Evolutionary conservation across 129 eudicot genomes (phyloP).

Genomic region (Flaveria sonorensis): DNA sequence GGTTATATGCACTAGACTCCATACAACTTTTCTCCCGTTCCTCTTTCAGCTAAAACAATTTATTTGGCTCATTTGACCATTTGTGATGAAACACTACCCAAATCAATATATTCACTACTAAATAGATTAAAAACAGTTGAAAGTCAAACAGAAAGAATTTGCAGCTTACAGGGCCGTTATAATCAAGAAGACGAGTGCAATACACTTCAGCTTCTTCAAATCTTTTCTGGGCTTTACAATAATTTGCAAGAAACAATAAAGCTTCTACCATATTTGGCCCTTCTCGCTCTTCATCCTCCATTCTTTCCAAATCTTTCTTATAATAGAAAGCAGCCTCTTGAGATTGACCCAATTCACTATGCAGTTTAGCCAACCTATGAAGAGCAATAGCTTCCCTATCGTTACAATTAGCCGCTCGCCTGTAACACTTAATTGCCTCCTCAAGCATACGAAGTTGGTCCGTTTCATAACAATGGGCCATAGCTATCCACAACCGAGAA

Average conservation of each 20-base stretch:
- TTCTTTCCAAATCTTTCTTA: constrained; percentile 84
- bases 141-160: not conserved
- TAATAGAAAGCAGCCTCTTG: constrained; percentile 88
- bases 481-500: constrained; percentile 64
- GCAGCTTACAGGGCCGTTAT: constrained; percentile 85
- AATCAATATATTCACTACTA: not conserved
- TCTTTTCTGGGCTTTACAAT: constrained; percentile 56
- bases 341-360: constrained; percentile 58
- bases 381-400: constrained; percentile 95
- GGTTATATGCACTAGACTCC: not conserved
- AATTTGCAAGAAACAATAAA: constrained; percentile 61
- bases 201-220: constrained; percentile 86
- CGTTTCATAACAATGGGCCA: constrained; percentile 93
- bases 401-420: constrained; percentile 77
- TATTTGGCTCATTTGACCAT: not conserved
- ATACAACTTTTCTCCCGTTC: not conserved
- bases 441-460: constrained; percentile 63
- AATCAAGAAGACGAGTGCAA: constrained; percentile 90
- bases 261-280: constrained; percentile 92
- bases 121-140: not conserved
- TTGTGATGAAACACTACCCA: not conserved
- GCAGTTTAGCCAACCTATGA: constrained; percentile 73
- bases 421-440: constrained; percentile 94
- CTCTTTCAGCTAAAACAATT: not conserved
- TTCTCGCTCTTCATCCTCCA: constrained; percentile 92